Base-by-base conservation (phyloP, 352 stramenopile genomes). In the Pythium periplocum region DNA sequence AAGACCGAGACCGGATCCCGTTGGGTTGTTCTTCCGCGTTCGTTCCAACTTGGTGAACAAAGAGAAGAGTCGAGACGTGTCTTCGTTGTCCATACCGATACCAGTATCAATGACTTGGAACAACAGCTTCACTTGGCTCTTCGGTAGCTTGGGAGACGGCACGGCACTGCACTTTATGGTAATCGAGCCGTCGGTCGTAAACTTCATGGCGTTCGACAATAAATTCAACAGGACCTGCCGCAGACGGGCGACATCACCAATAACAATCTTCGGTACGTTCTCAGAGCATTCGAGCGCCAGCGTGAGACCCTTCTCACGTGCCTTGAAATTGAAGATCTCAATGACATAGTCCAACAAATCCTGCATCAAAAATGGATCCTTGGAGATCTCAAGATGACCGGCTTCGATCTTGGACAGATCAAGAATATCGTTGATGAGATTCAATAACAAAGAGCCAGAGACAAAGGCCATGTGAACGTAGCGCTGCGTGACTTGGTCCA, bases 391-490 rank as follows among this genome's bases (percentile, higher is more conserved):
- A 32, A 97, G 64, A 45, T 97, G 85, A 0, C 92, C 92, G 51
- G 87, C 87, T 66, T 98, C 92, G 32, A 97, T 92, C 64, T 97
- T 98, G 26, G 83, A 96, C 60, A 96, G 78, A 53, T 97, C 89
- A 12, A 98, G 48, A 37, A 97, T 89, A 53, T 97, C 89, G 49
- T 96, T 96, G 59, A 97, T 96, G 34, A 98, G 55, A 44, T 92
- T 93, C 46, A 97, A 72, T 10, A 98, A 53, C n/a, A 94, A 64
- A 11, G 79, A 91, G 2, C 84, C 84, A 0, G 81, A 92, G 5
- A 92, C 82, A 55, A 91, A 92, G 6, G 82, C 82, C 75, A 92
- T 94, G 58, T 94, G 79, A 4, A 92, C 84, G 51, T 91, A 92
- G 40, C 83, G 65, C 51, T 90, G 68, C 0, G 78, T 67, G 12